phyloP scores from a whole-genome alignment of 108 stramenopile species.

The Fistulifera solaris region DNA sequence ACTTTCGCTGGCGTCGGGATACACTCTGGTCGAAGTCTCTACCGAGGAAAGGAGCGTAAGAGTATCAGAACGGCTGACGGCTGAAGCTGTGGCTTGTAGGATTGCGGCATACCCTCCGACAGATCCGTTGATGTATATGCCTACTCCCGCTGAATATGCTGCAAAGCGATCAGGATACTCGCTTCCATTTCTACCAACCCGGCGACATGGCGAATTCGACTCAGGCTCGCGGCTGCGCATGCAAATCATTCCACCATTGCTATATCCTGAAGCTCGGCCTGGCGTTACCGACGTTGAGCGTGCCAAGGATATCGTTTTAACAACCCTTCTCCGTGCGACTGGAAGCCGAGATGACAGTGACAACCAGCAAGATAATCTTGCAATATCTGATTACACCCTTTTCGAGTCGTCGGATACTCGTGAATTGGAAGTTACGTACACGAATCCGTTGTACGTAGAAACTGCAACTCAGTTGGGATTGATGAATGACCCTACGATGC shows the following conservation, averaged over 20 bases:
- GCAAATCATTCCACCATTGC: slow-evolving; percentile 28
- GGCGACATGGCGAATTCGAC: background rate
- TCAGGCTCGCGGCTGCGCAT: slow-evolving; percentile 14
- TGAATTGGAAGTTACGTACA: slow-evolving; percentile 11
- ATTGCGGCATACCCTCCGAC: slow-evolving; percentile 71
- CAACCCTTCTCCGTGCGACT: slow-evolving; percentile 19
- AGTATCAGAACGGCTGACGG: slow-evolving; percentile 68
- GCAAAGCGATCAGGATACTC: slow-evolving; percentile 23
- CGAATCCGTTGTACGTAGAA: slow-evolving; percentile 59
- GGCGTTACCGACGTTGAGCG: slow-evolving; percentile 34
- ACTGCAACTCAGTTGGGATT: slow-evolving; percentile 76
- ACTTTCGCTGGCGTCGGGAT: slow-evolving; percentile 53
- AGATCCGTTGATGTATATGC: slow-evolving; percentile 64
- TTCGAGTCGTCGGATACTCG: slow-evolving; percentile 10
- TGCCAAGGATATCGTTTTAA: slow-evolving; percentile 36
- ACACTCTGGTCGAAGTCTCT: slow-evolving; percentile 63
- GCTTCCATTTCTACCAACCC: slow-evolving; percentile 5
- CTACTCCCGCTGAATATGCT: slow-evolving; percentile 16
- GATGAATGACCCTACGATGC: slow-evolving; percentile 55
- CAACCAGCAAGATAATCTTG: background rate
- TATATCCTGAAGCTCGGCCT: slow-evolving; percentile 21
- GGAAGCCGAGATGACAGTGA: background rate
- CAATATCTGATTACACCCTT: slow-evolving; percentile 15
- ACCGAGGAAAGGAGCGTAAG: slow-evolving; percentile 60
- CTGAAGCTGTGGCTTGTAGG: slow-evolving; percentile 77